A percentile compares a stretch with the other conserved stretches of the same genome.
These are phyloP conservation scores for Didymella pomorum DNA, from an alignment of 2,329 filamentous ascomycete species.

Conservation along the genomic window DNA sequence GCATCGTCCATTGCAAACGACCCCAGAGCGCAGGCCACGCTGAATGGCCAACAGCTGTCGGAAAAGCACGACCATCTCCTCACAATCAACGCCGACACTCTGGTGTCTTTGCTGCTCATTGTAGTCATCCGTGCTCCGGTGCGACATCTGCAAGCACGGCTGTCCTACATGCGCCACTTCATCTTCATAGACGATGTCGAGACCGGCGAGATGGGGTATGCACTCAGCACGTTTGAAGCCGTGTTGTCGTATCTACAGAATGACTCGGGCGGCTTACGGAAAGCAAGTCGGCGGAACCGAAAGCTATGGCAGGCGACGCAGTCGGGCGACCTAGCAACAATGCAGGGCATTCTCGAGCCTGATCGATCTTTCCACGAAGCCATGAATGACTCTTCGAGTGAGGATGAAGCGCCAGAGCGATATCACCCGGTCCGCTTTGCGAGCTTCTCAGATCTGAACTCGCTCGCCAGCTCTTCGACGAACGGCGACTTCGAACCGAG, in stretches of 20 bases:
- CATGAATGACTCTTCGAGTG: slow-evolving; percentile 37
- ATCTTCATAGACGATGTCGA: slow-evolving; percentile 98
- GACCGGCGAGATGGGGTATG: slow-evolving; percentile 94
- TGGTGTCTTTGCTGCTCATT: slow-evolving; percentile 89
- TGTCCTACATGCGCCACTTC: slow-evolving; percentile 96
- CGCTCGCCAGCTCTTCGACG: slow-evolving; percentile 37
- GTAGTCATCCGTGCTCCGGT: slow-evolving; percentile 93
- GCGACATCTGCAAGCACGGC: slow-evolving; percentile 82
- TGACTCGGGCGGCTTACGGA: slow-evolving; percentile 82
- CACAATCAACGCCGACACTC: slow-evolving; percentile 84
- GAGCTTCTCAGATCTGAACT: slow-evolving; percentile 40
- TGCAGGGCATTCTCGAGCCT: slow-evolving; percentile 82
- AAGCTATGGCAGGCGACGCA: slow-evolving; percentile 86
- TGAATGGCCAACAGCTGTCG: slow-evolving; percentile 45
- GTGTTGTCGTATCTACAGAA: slow-evolving; percentile 86
- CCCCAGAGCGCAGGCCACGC: slow-evolving; percentile 39
- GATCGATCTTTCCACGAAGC: slow-evolving; percentile 55
- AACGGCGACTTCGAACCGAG: slow-evolving; percentile 42
- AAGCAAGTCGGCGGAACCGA: slow-evolving; percentile 85
- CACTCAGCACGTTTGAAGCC: slow-evolving; percentile 93
- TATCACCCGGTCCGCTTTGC: slow-evolving; percentile 44
- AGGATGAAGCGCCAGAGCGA: slow-evolving; percentile 35
- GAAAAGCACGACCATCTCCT: slow-evolving; percentile 65
- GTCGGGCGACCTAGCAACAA: slow-evolving; percentile 75
- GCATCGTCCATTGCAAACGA: slow-evolving; percentile 31